A percentile compares a stretch with the other conserved stretches of the same genome.
Evolutionary conservation across 495 filamentous ascomycete species (phyloP).

Genomic region (Aspergillus carlsbadensis): DNA sequence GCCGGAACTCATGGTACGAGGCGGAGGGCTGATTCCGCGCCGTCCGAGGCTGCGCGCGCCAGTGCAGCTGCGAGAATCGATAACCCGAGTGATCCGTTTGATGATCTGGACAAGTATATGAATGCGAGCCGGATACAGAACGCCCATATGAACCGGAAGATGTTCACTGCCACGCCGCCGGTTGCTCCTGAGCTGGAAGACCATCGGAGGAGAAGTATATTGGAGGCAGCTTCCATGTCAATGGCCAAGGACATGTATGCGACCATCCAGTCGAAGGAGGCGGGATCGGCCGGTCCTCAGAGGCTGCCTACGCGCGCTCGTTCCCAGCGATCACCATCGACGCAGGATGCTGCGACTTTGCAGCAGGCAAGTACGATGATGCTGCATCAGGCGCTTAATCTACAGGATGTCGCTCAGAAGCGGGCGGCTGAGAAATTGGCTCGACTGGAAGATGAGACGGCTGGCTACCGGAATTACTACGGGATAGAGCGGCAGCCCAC

Average conservation of each 20-base stretch:
- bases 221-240: constrained; percentile 77
- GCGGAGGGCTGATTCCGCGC: constrained; percentile 64
- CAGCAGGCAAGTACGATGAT: constrained; percentile 21
- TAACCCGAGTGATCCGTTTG: constrained; percentile 20
- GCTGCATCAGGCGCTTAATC: constrained; percentile 50
- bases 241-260: constrained; percentile 88
- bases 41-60: constrained; percentile 61
- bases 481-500: constrained; percentile 50
- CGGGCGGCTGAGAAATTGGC: constrained; percentile 80
- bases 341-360: constrained; percentile 29
- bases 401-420: constrained; percentile 84
- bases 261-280: constrained; percentile 50
- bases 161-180: constrained; percentile 76
- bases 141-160: constrained; percentile 52
- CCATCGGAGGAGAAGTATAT: constrained; percentile 62
- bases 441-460: constrained; percentile 71
- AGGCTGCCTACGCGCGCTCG: constrained; percentile 36
- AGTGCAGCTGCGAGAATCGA: constrained; percentile 55
- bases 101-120: constrained; percentile 41
- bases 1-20: constrained; percentile 64
- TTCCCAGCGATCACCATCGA: constrained; percentile 34
- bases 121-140: constrained; percentile 59
- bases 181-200: constrained; percentile 73
- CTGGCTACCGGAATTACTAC: constrained; percentile 71
- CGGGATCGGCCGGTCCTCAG: constrained; percentile 28